A percentile compares a stretch with the other conserved stretches of the same genome.
Evolutionary conservation across 2,329 filamentous ascomycete genomes (phyloP).

Genomic region (Didymella keratinophila): DNA sequence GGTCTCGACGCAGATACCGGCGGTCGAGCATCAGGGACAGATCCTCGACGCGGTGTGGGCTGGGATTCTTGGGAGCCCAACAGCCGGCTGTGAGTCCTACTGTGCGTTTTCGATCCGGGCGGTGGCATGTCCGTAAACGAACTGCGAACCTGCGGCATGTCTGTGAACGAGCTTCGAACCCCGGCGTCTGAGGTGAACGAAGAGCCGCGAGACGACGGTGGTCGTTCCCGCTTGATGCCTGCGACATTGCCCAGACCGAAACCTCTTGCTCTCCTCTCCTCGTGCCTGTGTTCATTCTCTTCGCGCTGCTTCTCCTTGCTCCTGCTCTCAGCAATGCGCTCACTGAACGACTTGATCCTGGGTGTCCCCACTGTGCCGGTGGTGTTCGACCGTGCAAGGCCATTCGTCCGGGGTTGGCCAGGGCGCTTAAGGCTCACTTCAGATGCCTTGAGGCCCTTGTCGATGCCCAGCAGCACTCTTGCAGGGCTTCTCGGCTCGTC

Average conservation of each 20-base stretch:
- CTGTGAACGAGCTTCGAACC: conserved; percentile 27
- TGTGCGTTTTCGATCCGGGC: conserved; percentile 18
- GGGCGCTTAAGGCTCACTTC: conserved; percentile 86
- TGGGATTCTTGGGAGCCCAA: conserved; percentile 26
- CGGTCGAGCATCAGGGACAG: conserved; percentile 17
- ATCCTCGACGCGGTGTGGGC: conserved; percentile 32
- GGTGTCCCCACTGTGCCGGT: conserved; percentile 32
- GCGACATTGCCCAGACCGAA: conserved; percentile 49
- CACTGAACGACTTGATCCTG: conserved; percentile 74
- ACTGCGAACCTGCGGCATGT: conserved; percentile 27
- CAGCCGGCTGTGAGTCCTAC: conserved; percentile 30
- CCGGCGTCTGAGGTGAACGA: conserved; percentile 21
- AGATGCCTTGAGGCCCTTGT: conserved; percentile 81
- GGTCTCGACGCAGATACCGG: conserved; percentile 34
- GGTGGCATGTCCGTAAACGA: conserved; percentile 29
- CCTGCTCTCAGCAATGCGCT: conserved; percentile 77
- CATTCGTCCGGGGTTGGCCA: conserved; percentile 46
- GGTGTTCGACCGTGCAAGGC: conserved; percentile 55
- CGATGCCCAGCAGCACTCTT: conserved; percentile 82
- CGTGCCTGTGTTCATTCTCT: conserved; percentile 55
- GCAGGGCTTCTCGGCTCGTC: conserved; percentile 75
- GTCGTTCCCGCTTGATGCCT: conserved; percentile 32
- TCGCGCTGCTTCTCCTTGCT: conserved; percentile 53
- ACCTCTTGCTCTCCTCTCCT: conserved; percentile 52
- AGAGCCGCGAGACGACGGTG: conserved; percentile 40